A percentile compares a stretch with the other conserved stretches of the same genome.
phyloP scores from a whole-genome alignment of 129 eudicot genomes.

The Sambucus nigra region DNA sequence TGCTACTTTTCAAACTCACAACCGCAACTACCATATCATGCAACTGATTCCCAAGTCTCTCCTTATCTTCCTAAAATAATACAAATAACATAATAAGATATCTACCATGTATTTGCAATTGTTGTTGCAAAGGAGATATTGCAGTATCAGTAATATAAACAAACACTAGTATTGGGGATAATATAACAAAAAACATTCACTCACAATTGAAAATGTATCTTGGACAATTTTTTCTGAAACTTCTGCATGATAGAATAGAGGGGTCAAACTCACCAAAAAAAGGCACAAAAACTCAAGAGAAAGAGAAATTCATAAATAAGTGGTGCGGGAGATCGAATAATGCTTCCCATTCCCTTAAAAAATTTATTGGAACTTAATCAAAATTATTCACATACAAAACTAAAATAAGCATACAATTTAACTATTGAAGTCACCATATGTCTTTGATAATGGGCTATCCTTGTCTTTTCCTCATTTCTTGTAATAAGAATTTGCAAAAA shows the following conservation, averaged over 20 bases:
- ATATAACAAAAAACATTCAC: constrained; percentile 6
- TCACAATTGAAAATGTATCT: constrained; percentile 43
- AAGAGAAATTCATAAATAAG: too few species aligned
- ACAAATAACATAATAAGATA: not conserved
- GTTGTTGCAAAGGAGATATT: not conserved
- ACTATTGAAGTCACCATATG: too few species aligned
- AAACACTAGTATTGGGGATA: not conserved
- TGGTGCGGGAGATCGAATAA: too few species aligned
- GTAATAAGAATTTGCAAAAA: too few species aligned
- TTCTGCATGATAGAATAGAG: constrained; percentile 34
- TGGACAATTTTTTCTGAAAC: constrained; percentile 27
- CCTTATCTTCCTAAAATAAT: constrained; percentile 72
- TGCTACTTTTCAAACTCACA: constrained; percentile 79
- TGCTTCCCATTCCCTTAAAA: too few species aligned
- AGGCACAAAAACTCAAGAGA: too few species aligned
- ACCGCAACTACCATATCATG: constrained; percentile 94
- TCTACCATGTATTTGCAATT: not conserved
- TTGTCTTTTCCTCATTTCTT: too few species aligned
- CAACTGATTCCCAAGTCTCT: constrained; percentile 72
- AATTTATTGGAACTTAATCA: too few species aligned
- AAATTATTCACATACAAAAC: too few species aligned
- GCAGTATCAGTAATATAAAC: not conserved
- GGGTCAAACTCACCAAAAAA: not conserved
- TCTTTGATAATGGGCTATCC: too few species aligned
- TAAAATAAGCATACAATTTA: too few species aligned